phyloP scores from a whole-genome alignment of 441 rosid species.

The Eutrema salsugineum region DNA sequence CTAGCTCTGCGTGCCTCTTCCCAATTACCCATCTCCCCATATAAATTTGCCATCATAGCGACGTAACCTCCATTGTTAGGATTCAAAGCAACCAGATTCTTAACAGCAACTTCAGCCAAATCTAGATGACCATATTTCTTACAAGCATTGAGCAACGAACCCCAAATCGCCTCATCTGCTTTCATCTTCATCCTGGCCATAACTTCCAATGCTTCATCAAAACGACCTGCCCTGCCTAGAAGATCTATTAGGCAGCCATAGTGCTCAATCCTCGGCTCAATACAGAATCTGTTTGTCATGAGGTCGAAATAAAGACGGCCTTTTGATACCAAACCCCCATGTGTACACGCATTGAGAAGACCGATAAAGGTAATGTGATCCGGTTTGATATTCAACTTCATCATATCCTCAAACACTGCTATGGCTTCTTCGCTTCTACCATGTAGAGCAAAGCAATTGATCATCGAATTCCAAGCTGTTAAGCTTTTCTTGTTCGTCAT shows the following conservation, averaged over 20 bases:
- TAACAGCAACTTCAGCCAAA: constrained; percentile 63
- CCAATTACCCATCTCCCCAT: constrained; percentile 74
- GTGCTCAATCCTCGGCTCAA: constrained; percentile 54
- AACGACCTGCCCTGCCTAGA: constrained; percentile 58
- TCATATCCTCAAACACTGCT: constrained; percentile 51
- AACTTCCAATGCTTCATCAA: constrained; percentile 49
- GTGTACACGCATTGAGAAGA: constrained; percentile 62
- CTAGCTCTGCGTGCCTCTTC: constrained; percentile 62
- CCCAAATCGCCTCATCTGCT: constrained; percentile 71
- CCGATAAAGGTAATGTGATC: constrained; percentile 57
- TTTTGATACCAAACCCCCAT: constrained; percentile 52
- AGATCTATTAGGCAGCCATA: constrained; percentile 70
- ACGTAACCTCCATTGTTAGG: constrained; percentile 73
- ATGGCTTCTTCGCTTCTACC: constrained; percentile 48
- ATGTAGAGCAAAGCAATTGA: constrained; percentile 61
- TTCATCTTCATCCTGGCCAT: constrained; percentile 44
- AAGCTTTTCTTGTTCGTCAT: constrained; percentile 33
- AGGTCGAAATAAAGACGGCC: constrained; percentile 48
- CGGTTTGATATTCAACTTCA: constrained; percentile 32
- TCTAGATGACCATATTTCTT: constrained; percentile 45
- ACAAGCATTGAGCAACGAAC: constrained; percentile 60
- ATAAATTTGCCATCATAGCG: constrained; percentile 68
- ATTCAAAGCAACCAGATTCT: constrained; percentile 58
- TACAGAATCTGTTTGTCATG: constrained; percentile 40
- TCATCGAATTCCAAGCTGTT: constrained; percentile 64